These are phyloP conservation scores for California macrophylla DNA, from an alignment of 441 rosid species.

Conservation along the genomic window DNA sequence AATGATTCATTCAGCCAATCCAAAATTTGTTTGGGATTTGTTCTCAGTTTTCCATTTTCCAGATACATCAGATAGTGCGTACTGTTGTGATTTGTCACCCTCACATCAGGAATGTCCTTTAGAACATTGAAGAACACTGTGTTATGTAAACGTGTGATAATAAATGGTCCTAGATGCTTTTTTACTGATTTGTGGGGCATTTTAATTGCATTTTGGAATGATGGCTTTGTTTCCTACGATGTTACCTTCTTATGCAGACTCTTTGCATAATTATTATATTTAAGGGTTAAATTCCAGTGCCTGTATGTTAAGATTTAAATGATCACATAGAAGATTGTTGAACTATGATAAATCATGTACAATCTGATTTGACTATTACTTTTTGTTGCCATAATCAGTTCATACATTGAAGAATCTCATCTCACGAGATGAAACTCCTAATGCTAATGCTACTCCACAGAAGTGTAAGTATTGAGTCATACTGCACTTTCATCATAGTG, in stretches of 20 bases:
- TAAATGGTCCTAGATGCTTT: not conserved
- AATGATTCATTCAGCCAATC: not conserved
- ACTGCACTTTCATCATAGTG: not conserved
- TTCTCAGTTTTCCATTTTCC: not conserved
- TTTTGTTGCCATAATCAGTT: constrained; percentile 37
- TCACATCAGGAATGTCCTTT: not conserved
- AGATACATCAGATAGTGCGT: not conserved
- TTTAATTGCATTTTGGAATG: not conserved
- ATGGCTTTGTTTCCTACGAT: no score
- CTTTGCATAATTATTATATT: no score
- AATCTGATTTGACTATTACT: constrained; percentile 15
- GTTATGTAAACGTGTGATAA: not conserved
- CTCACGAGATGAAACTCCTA: constrained; percentile 69
- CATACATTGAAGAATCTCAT: constrained; percentile 76
- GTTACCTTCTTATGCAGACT: no score
- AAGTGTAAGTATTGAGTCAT: constrained; percentile 43
- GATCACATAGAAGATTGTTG: not conserved
- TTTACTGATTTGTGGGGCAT: not conserved
- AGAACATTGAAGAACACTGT: not conserved
- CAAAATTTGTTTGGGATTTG: not conserved
- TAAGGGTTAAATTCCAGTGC: not conserved
- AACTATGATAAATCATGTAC: not conserved
- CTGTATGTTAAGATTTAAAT: no score
- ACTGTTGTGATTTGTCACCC: not conserved
- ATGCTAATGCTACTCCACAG: constrained; percentile 40